A percentile compares a stretch with the other conserved stretches of the same genome.
phyloP scores from a whole-genome alignment of 1,284 basidiomycete genomes.

The Fomitopsis pinicola region DNA sequence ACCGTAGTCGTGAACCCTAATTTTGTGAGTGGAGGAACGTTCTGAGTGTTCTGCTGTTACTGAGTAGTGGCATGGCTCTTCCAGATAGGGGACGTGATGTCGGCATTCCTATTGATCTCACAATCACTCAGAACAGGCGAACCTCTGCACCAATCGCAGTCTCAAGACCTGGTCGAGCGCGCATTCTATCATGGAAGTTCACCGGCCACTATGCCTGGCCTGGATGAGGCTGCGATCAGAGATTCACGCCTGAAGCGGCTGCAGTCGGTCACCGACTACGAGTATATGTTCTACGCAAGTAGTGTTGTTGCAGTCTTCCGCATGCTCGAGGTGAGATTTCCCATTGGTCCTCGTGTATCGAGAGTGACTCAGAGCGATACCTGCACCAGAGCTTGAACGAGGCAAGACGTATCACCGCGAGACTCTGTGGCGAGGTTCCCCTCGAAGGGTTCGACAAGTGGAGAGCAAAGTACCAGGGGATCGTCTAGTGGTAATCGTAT shows the following conservation, averaged over 20 bases:
- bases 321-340: constrained; percentile 33
- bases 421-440: constrained; percentile 44
- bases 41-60: not conserved
- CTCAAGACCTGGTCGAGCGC: constrained; percentile 38
- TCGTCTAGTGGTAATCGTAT: constrained; percentile 3
- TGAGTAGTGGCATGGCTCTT: not conserved
- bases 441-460: constrained; percentile 40
- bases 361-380: not conserved
- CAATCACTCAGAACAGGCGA: constrained; percentile 44
- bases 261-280: constrained; percentile 28
- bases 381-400: constrained; percentile 37
- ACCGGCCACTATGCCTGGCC: constrained; percentile 10
- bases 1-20: constrained; percentile 46
- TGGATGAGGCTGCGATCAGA: constrained; percentile 13
- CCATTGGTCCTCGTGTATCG: not conserved
- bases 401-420: constrained; percentile 35
- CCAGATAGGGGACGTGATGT: constrained; percentile 43
- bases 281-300: constrained; percentile 44
- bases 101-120: constrained; percentile 40
- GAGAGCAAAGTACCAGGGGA: constrained; percentile 26
- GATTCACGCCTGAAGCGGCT: constrained; percentile 18
- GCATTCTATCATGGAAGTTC: constrained; percentile 37
- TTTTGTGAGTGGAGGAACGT: constrained; percentile 30
- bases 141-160: constrained; percentile 42
- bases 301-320: constrained; percentile 42